These are phyloP conservation scores for Fusarium abutilonis DNA, from an alignment of 2,329 filamentous ascomycete genomes.

Conservation along the genomic window DNA sequence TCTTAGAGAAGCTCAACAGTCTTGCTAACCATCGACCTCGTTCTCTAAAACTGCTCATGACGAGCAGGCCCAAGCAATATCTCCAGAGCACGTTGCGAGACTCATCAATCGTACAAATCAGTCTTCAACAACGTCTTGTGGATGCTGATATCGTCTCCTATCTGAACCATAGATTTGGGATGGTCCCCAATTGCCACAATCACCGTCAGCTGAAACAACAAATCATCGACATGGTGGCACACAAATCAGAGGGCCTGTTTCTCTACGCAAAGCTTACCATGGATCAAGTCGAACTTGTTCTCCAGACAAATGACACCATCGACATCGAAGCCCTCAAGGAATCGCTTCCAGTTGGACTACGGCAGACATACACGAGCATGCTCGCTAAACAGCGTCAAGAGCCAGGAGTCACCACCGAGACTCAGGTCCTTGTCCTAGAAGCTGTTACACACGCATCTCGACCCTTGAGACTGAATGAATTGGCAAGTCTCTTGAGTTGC, in stretches of 20 bases:
- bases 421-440: conserved; percentile 52
- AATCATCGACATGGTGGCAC: conserved; percentile 31
- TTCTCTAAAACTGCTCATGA: conserved; percentile 38
- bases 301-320: background rate
- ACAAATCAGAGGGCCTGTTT: conserved; percentile 33
- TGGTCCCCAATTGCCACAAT: background rate
- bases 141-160: conserved; percentile 35
- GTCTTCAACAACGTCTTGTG: conserved; percentile 35
- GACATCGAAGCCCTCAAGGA: conserved; percentile 17
- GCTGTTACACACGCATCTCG: conserved; percentile 53
- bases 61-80: conserved; percentile 35
- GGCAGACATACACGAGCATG: conserved; percentile 49
- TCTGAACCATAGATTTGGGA: conserved; percentile 32
- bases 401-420: conserved; percentile 41
- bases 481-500: conserved; percentile 44
- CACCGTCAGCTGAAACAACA: conserved; percentile 15
- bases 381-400: conserved; percentile 50
- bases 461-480: conserved; percentile 53
- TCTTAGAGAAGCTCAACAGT: conserved; percentile 35
- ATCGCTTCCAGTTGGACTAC: conserved; percentile 34
- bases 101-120: conserved; percentile 39
- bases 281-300: conserved; percentile 29
- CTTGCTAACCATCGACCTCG: conserved; percentile 33
- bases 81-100: conserved; percentile 32
- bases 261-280: conserved; percentile 41